Percentiles rank a stretch among this genome's conserved stretches.
phyloP scores from a whole-genome alignment of 768 basidiomycete species.

The Suillus occidentalis region DNA sequence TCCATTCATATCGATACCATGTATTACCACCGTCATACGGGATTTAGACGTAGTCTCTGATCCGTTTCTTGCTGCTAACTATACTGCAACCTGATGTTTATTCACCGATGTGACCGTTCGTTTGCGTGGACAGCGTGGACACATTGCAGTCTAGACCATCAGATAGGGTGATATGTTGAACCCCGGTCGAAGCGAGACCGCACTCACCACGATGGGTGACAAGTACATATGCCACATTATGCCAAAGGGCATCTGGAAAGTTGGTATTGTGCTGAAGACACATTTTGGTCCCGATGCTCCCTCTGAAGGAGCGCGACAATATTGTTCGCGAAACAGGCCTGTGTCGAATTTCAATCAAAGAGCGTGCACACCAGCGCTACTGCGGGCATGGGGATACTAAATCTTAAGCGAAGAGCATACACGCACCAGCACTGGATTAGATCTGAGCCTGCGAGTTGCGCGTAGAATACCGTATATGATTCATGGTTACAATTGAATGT shows the following conservation, averaged over 20 bases:
- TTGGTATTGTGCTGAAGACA: background rate
- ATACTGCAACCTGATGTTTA: background rate
- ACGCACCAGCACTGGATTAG: background rate
- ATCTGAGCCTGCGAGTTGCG: background rate
- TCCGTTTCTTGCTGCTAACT: background rate
- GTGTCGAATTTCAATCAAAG: background rate
- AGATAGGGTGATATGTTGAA: background rate
- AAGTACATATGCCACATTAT: background rate
- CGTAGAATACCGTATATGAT: background rate
- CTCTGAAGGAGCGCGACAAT: background rate
- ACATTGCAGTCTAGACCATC: background rate
- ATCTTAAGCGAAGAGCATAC: background rate
- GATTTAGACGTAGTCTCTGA: background rate
- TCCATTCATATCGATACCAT: background rate
- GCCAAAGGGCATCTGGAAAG: background rate
- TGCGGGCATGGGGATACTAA: background rate
- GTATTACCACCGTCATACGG: background rate
- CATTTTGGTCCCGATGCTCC: too few species aligned
- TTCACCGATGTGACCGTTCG: background rate
- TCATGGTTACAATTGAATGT: background rate
- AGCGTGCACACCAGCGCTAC: background rate
- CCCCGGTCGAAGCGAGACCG: background rate
- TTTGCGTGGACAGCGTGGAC: background rate
- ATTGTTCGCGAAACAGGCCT: background rate
- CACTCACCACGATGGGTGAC: background rate